Conservation (phyloP, 2,329 filamentous ascomycete genomes). For the Helotiales sp. region DNA sequence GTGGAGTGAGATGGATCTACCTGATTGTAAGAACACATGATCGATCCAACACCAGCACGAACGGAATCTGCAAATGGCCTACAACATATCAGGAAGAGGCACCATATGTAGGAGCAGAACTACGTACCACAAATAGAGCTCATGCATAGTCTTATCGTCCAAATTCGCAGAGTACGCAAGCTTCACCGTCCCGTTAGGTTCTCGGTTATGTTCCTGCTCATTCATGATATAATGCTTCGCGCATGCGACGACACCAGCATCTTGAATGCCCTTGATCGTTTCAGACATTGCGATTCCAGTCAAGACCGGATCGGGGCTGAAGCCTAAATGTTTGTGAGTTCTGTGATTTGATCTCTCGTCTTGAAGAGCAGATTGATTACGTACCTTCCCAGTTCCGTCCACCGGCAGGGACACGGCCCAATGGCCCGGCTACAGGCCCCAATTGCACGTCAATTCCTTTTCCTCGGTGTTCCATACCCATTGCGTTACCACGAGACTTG, state of each 20-base stretch:
- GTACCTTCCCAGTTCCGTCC: constrained; percentile 69
- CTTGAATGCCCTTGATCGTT: constrained; percentile 80
- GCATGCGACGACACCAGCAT: constrained; percentile 80
- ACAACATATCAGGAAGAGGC: constrained; percentile 20
- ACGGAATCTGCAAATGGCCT: constrained; percentile 60
- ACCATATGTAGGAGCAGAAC: neutral
- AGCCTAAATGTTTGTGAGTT: constrained; percentile 42
- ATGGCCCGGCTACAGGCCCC: constrained; percentile 73
- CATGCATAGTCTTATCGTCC: constrained; percentile 66
- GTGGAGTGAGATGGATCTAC: constrained; percentile 1
- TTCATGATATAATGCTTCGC: constrained; percentile 74
- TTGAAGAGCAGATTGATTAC: neutral
- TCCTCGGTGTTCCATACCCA: constrained; percentile 73
- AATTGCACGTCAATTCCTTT: constrained; percentile 78
- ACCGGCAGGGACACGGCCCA: constrained; percentile 70
- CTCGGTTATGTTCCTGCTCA: constrained; percentile 65
- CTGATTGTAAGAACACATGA: constrained; percentile 71
- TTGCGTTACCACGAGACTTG: constrained; percentile 67
- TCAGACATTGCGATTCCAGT: constrained; percentile 74
- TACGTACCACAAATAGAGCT: constrained; percentile 62
- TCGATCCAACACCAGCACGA: constrained; percentile 74
- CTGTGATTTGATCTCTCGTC: neutral
- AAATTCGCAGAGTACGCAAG: constrained; percentile 69
- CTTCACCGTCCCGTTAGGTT: constrained; percentile 51
- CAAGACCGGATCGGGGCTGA: constrained; percentile 76